Conservation (phyloP, 495 filamentous ascomycete species). For the Annulohypoxylon stygium region DNA sequence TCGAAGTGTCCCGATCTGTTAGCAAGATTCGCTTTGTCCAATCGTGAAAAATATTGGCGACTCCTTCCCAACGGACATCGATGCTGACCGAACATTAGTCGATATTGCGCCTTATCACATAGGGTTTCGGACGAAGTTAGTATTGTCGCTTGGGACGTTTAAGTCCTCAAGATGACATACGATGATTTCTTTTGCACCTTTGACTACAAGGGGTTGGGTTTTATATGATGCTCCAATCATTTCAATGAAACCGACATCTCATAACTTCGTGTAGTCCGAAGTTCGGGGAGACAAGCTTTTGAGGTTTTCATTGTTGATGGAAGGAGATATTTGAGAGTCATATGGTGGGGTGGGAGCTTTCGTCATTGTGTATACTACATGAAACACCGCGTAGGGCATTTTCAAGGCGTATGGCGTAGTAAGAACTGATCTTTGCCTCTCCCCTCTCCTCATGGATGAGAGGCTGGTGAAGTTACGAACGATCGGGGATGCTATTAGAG, state of each 20-base stretch:
- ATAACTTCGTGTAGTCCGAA: background rate
- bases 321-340: constrained; percentile 14
- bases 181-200: background rate
- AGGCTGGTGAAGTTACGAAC: constrained; percentile 4
- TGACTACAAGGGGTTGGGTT: background rate
- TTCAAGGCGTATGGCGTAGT: constrained; percentile 36
- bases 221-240: background rate
- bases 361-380: constrained; percentile 40
- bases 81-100: background rate
- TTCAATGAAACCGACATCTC: constrained; percentile 1
- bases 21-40: constrained; percentile 40
- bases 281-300: background rate
- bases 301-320: background rate
- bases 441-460: constrained; percentile 29
- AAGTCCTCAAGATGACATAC: background rate
- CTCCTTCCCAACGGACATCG: background rate
- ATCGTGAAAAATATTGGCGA: constrained; percentile 14
- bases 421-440: constrained; percentile 3
- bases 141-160: background rate
- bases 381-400: constrained; percentile 29
- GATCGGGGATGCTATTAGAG: constrained; percentile 14
- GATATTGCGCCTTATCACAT: constrained; percentile 3
- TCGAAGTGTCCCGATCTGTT: constrained; percentile 33
- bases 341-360: constrained; percentile 8
- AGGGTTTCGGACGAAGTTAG: constrained; percentile 2